phyloP scores from a whole-genome alignment of 2,329 filamentous ascomycete species.

The Diplodia scrobiculata region DNA sequence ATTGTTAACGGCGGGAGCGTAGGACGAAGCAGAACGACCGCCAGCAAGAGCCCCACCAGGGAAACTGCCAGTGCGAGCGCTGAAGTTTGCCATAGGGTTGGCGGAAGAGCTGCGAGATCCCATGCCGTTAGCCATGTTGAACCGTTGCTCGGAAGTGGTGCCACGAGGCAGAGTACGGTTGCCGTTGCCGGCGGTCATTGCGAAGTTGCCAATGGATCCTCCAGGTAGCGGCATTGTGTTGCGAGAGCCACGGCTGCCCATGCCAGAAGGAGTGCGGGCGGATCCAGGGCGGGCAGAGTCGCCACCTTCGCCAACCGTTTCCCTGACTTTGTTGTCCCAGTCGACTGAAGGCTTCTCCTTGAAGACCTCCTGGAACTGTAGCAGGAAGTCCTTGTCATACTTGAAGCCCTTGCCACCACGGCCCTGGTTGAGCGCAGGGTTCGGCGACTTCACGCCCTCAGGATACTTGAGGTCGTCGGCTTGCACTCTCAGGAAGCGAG shows the following conservation, averaged over 20 bases:
- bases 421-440: slow-evolving; percentile 83
- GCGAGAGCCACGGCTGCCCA: slow-evolving; percentile 51
- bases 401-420: slow-evolving; percentile 78
- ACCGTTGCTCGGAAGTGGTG: slow-evolving; percentile 76
- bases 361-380: slow-evolving; percentile 95
- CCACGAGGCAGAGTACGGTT: slow-evolving; percentile 67
- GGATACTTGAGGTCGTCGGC: slow-evolving; percentile 77
- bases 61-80: slow-evolving; percentile 59
- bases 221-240: slow-evolving; percentile 32
- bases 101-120: slow-evolving; percentile 36
- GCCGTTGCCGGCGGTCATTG: slow-evolving; percentile 34
- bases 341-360: slow-evolving; percentile 94
- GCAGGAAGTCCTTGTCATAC: slow-evolving; percentile 91
- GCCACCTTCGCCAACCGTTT: slow-evolving; percentile 77
- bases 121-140: slow-evolving; percentile 46
- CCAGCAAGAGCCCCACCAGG: slow-evolving; percentile 63
- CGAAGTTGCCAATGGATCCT: slow-evolving; percentile 69
- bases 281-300: slow-evolving; percentile 66
- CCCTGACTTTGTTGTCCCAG: slow-evolving; percentile 86
- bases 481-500: slow-evolving; percentile 80
- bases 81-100: slow-evolving; percentile 62
- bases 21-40: slow-evolving; percentile 60
- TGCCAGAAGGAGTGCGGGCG: slow-evolving; percentile 57
- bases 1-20: slow-evolving; percentile 64
- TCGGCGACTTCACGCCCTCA: slow-evolving; percentile 79